A percentile compares a stretch with the other conserved stretches of the same genome.
Evolutionary conservation across 495 filamentous ascomycete species (phyloP).

Genomic region (Usnea hakonensis): DNA sequence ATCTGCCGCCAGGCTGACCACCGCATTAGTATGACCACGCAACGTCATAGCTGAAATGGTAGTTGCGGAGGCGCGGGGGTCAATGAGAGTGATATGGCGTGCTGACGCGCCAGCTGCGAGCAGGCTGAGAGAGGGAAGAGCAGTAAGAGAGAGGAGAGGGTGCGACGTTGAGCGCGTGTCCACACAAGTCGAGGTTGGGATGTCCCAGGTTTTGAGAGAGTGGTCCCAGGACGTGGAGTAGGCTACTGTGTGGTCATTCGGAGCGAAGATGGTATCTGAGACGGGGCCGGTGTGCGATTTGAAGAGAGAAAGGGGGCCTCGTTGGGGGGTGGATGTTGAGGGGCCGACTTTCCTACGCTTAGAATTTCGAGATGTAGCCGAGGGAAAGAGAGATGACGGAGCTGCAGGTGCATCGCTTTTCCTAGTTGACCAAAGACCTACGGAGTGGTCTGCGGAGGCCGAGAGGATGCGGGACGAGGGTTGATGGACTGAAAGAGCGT

Average conservation of each 20-base stretch:
- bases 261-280: conserved; percentile 72
- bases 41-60: conserved; percentile 77
- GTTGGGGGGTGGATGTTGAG: conserved; percentile 52
- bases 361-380: conserved; percentile 44
- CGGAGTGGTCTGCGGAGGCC: conserved; percentile 66
- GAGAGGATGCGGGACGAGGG: conserved; percentile 71
- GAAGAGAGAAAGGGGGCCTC: conserved; percentile 70
- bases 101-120: conserved; percentile 79
- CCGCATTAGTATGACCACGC: conserved; percentile 79
- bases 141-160: conserved; percentile 65
- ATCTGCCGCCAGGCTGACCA: conserved; percentile 59
- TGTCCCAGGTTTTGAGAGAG: conserved; percentile 82
- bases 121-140: conserved; percentile 57
- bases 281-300: conserved; percentile 64
- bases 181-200: conserved; percentile 64
- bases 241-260: conserved; percentile 72
- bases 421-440: conserved; percentile 78
- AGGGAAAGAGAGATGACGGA: conserved; percentile 56
- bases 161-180: conserved; percentile 76
- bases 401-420: conserved; percentile 66
- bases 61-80: conserved; percentile 68
- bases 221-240: conserved; percentile 89
- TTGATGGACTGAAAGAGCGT: conserved; percentile 69
- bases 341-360: conserved; percentile 75
- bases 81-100: conserved; percentile 82